Conservation (phyloP, 768 basidiomycete species). For the Cystobasidium onofrii region DNA sequence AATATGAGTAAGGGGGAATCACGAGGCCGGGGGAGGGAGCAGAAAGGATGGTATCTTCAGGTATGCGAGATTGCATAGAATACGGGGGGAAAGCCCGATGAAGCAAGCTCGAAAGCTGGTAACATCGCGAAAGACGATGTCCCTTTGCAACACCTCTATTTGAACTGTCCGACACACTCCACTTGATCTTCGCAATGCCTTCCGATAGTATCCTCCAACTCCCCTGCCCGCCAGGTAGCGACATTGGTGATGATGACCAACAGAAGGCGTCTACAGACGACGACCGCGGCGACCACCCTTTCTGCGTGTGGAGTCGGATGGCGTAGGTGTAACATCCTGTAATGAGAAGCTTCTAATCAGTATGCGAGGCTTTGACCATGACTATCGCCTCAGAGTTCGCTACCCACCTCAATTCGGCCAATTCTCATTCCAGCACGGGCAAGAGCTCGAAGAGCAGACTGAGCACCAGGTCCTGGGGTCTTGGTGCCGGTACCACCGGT, state of each 20-base stretch:
- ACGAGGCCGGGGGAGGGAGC: constrained; percentile 13
- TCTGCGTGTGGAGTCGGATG: constrained; percentile 91
- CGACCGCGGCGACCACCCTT: constrained; percentile 54
- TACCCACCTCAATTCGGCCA: constrained; percentile 69
- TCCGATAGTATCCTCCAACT: not conserved
- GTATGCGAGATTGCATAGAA: not conserved
- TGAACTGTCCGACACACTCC: not conserved
- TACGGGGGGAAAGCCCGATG: no score
- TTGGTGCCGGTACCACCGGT: constrained; percentile 97
- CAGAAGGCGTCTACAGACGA: constrained; percentile 25
- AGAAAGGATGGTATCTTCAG: not conserved
- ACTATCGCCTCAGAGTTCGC: not conserved
- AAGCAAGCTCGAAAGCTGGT: not conserved
- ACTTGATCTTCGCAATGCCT: not conserved
- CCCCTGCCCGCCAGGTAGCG: constrained; percentile 13
- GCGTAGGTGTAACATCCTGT: constrained; percentile 85
- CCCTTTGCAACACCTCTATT: not conserved
- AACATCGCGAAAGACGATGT: not conserved
- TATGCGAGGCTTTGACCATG: not conserved
- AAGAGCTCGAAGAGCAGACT: constrained; percentile 93
- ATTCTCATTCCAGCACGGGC: constrained; percentile 98
- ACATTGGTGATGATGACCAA: not conserved
- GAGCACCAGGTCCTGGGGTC: constrained; percentile 96
- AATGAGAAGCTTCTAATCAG: not conserved
- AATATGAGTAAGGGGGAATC: constrained; percentile 1